These are phyloP conservation scores for Euphorbia peplus DNA, from an alignment of 345 rosid genomes.

Conservation along the genomic window DNA sequence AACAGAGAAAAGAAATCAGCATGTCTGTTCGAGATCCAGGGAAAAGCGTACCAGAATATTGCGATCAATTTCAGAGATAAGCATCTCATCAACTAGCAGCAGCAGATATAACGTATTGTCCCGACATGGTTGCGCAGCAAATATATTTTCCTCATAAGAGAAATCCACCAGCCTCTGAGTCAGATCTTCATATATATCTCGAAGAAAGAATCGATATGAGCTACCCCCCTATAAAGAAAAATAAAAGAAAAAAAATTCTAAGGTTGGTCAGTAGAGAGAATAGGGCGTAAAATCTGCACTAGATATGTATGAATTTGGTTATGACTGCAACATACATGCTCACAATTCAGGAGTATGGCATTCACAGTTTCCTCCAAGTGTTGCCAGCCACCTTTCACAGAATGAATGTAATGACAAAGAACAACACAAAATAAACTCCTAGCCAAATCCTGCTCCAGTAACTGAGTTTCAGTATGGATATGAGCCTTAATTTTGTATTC, in stretches of 20 bases:
- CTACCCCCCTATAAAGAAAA: slow-evolving; percentile 50
- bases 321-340: slow-evolving; percentile 51
- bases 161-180: slow-evolving; percentile 64
- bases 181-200: slow-evolving; percentile 71
- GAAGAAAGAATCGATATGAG: slow-evolving; percentile 55
- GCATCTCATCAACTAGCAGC: slow-evolving; percentile 82
- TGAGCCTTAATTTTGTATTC: slow-evolving; percentile 44
- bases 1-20: background rate
- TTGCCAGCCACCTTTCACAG: slow-evolving; percentile 97
- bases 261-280: background rate
- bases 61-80: slow-evolving; percentile 68
- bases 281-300: background rate
- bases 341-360: slow-evolving; percentile 62
- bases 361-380: slow-evolving; percentile 84
- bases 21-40: background rate
- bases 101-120: slow-evolving; percentile 84
- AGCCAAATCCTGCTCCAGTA: slow-evolving; percentile 58
- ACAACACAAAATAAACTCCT: slow-evolving; percentile 71
- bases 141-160: slow-evolving; percentile 77
- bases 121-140: slow-evolving; percentile 85
- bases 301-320: slow-evolving; percentile 10
- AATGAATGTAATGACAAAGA: slow-evolving; percentile 74
- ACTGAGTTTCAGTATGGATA: slow-evolving; percentile 37
- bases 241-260: slow-evolving; percentile 18
- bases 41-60: slow-evolving; percentile 57